Percentiles rank a stretch among this genome's conserved stretches.
These are phyloP conservation scores for Umbellularia californica DNA, from an alignment of 164 flowering plant genomes.

Conservation along the genomic window DNA sequence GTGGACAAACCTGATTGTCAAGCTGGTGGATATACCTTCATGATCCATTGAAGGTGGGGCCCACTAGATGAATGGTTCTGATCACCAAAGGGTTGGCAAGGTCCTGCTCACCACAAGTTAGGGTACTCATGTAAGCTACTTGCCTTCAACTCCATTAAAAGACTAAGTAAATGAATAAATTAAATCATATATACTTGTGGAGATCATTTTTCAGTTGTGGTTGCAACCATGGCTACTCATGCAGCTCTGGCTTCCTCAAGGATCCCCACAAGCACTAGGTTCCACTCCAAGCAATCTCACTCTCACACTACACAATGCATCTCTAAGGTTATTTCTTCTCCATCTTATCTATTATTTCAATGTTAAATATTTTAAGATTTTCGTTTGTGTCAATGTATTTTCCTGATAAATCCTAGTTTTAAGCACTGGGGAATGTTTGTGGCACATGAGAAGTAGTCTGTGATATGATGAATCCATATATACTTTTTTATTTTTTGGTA, in stretches of 20 bases:
- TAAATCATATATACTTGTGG: neutral
- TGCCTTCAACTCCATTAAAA: neutral
- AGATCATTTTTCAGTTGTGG: slow-evolving; percentile 17
- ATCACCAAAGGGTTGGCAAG: neutral
- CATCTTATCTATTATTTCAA: slow-evolving; percentile 6
- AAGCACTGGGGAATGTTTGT: too few species aligned
- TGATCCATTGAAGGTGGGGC: neutral
- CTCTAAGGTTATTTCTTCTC: slow-evolving; percentile 47
- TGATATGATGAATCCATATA: too few species aligned
- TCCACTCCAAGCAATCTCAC: slow-evolving; percentile 49
- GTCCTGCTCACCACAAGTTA: neutral
- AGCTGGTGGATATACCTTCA: neutral
- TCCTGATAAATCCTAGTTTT: neutral
- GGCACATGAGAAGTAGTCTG: too few species aligned
- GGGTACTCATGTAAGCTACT: neutral
- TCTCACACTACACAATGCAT: slow-evolving; percentile 62
- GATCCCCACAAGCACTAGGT: slow-evolving; percentile 57
- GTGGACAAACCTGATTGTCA: neutral
- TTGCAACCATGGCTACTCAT: slow-evolving; percentile 86
- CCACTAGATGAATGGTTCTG: neutral
- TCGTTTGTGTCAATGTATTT: neutral
- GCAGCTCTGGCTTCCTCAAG: slow-evolving; percentile 92
- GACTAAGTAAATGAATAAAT: neutral
- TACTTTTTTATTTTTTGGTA: too few species aligned
- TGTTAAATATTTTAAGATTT: neutral